Percentiles rank a stretch among this genome's conserved stretches.
phyloP scores from a whole-genome alignment of 2,329 filamentous ascomycete species.

The Tolypocladium ovalisporum region DNA sequence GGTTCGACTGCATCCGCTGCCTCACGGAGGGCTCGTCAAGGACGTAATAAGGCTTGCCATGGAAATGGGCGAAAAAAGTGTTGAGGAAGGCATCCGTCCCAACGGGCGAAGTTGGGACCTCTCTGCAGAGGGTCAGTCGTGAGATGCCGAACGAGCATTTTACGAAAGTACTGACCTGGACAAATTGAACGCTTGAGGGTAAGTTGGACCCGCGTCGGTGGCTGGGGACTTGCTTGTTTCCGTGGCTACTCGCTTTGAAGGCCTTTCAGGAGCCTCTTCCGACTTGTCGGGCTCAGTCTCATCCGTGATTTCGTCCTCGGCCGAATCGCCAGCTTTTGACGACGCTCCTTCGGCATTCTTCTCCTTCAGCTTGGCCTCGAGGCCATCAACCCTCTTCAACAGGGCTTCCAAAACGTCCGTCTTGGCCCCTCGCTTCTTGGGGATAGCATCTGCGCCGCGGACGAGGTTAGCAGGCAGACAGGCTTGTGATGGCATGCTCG shows the following conservation, averaged over 20 bases:
- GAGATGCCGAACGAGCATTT: neutral
- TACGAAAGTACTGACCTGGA: neutral
- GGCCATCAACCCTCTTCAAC: slow-evolving; percentile 72
- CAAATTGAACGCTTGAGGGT: too few species aligned
- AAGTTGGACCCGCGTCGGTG: neutral
- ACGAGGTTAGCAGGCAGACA: slow-evolving; percentile 1
- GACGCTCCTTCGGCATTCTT: slow-evolving; percentile 34
- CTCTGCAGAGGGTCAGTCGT: slow-evolving; percentile 18
- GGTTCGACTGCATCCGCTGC: slow-evolving; percentile 58
- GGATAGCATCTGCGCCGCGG: slow-evolving; percentile 58
- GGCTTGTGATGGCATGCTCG: neutral
- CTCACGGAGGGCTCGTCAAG: slow-evolving; percentile 67
- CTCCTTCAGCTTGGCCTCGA: slow-evolving; percentile 70
- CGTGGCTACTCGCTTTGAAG: slow-evolving; percentile 27
- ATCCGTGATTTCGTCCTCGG: neutral
- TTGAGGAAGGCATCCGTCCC: slow-evolving; percentile 58
- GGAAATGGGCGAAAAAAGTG: slow-evolving; percentile 68
- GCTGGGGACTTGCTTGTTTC: slow-evolving; percentile 19
- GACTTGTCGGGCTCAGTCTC: neutral
- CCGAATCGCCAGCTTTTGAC: neutral
- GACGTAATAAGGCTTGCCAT: slow-evolving; percentile 74
- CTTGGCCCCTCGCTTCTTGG: slow-evolving; percentile 83
- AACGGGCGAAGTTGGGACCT: slow-evolving; percentile 32
- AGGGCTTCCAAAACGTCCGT: slow-evolving; percentile 80
- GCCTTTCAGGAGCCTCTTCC: slow-evolving; percentile 19